These are phyloP conservation scores for Globisporangium polare DNA, from an alignment of 352 stramenopile genomes.

Conservation along the genomic window DNA sequence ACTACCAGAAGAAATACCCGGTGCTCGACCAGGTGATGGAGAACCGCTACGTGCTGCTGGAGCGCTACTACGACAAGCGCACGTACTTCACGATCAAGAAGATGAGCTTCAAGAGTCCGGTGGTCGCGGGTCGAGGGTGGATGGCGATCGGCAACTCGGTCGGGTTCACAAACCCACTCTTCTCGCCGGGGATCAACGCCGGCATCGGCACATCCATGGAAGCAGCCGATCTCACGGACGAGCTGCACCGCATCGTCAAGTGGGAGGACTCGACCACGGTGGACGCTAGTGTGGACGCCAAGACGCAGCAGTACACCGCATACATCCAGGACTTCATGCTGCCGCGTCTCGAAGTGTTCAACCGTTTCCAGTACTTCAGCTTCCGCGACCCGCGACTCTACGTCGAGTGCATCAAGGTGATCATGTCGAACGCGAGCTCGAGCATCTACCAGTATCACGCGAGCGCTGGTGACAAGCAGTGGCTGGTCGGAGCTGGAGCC, in stretches of 20 bases:
- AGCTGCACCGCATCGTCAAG: background rate
- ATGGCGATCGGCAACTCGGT: background rate
- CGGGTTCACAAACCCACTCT: slow-evolving; percentile 1
- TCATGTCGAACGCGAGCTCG: background rate
- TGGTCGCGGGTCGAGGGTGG: background rate
- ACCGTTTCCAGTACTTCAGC: slow-evolving; percentile 1
- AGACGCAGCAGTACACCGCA: background rate
- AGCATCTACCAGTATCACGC: background rate
- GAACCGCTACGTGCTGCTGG: background rate
- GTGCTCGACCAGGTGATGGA: background rate
- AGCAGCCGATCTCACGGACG: background rate
- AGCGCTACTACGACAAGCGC: background rate
- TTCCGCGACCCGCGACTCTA: background rate
- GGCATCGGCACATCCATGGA: background rate
- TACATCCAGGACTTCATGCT: slow-evolving; percentile 1
- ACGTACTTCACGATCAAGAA: background rate
- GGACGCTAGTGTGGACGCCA: background rate
- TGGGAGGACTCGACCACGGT: background rate
- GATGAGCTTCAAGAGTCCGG: slow-evolving; percentile 5
- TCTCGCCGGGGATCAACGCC: background rate
- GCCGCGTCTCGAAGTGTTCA: background rate
- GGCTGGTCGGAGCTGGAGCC: background rate
- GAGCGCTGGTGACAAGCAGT: background rate
- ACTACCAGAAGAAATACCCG: slow-evolving; percentile 4
- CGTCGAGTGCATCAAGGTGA: slow-evolving; percentile 3